Evolutionary conservation across 495 filamentous ascomycete genomes (phyloP).

Genomic region (Talaromyces stipitatus): DNA sequence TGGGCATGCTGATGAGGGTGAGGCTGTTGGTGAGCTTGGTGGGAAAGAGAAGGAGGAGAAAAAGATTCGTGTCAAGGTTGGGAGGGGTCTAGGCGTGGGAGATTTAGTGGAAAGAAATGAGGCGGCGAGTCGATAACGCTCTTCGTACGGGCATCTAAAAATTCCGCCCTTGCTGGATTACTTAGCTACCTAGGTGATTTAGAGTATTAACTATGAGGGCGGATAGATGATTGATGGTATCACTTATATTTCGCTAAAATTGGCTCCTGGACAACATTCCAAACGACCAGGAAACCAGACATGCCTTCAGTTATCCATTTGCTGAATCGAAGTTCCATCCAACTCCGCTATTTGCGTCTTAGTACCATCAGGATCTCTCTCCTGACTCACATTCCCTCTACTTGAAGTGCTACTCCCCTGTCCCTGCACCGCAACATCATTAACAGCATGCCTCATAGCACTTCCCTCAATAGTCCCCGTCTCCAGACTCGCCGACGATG

Average conservation of each 20-base stretch:
- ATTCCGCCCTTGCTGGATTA: neutral
- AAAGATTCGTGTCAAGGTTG: slow-evolving; percentile 68
- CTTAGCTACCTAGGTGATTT: neutral
- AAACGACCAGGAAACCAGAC: neutral
- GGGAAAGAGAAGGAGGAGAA: slow-evolving; percentile 40
- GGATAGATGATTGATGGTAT: neutral
- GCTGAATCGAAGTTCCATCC: neutral
- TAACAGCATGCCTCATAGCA: neutral
- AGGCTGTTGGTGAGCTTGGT: slow-evolving; percentile 44
- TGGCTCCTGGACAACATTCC: neutral
- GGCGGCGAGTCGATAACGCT: slow-evolving; percentile 5
- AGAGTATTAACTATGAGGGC: neutral
- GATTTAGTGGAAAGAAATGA: slow-evolving; percentile 81
- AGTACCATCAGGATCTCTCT: neutral
- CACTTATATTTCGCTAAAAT: neutral
- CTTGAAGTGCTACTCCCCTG: neutral
- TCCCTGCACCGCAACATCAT: neutral
- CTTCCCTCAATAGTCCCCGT: neutral
- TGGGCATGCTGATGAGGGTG: slow-evolving; percentile 42
- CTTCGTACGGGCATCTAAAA: neutral
- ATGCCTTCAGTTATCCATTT: neutral
- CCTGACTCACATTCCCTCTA: neutral
- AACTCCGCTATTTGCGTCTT: neutral
- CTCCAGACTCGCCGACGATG: neutral
- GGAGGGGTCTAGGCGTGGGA: slow-evolving; percentile 70